Base-by-base conservation (phyloP, 176 grass and related monocot genomes). In the Oryza rufipogon region DNA sequence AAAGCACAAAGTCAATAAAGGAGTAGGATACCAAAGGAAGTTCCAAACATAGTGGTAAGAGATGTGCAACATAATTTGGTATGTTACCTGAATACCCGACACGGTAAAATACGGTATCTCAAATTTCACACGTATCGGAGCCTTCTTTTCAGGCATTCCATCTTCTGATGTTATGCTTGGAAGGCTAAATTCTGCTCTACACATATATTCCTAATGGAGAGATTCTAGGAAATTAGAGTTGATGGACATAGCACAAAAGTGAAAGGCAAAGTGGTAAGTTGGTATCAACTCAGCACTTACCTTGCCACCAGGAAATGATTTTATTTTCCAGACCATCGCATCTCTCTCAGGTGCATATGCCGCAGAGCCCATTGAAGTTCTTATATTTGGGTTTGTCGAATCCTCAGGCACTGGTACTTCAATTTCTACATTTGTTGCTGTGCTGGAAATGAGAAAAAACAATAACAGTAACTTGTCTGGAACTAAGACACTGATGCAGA, bases 71-170 rank as follows among this genome's bases (percentile, higher is more conserved):
- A 70, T 16, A 11, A 70, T 60, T 14, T 78, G 11, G 28, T 3
- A 60, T 9, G 19, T 65, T 90, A 99, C 96, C 96, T 99, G 96
- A 84, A 99, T 96, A 74, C 96, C 93, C 9, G 96, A 99, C 47
- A 96, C 91, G 6, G 93, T 99, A 80, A 99, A 99, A 94, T 99
- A 96, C 79, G 96, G 93, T 69, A 99, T 99, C 90, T 99, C 96
- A 92, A 99, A 99, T 86, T 99, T 99, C 88, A 99, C 91, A 49
- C 93, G 93, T 75, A 99, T 96, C 1, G 96, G 96, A 11, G 96
- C 91, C 78, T 99, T 99, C 88, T 94, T 99, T 91, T 99, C 96
- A 82, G 91, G 86, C 15, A 39, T 79, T 8, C 83, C 91, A 78
- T 99, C 96, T 86, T 99, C 96, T 0, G 96, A 93, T 32, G 89